Evolutionary conservation across 768 basidiomycete species (phyloP).

Genomic region (Boletales sp.): DNA sequence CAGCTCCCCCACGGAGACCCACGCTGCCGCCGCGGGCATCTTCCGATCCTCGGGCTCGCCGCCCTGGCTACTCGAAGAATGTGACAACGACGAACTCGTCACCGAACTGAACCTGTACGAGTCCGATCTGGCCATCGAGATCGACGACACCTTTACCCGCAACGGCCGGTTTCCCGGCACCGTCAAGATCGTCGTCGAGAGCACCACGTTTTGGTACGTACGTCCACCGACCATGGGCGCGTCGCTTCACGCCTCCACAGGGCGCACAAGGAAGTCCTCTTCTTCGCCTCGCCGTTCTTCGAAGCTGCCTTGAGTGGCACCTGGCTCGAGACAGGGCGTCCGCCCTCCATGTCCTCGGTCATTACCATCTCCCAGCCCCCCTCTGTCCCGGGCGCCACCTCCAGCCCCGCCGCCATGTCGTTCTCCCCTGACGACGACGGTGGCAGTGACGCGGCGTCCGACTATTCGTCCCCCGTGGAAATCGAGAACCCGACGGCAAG

Average conservation of each 20-base stretch:
- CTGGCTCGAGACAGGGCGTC: conserved; percentile 87
- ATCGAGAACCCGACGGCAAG: conserved; percentile 34
- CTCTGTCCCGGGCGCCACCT: conserved; percentile 48
- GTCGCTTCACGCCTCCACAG: conserved; percentile 34
- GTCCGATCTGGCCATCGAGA: conserved; percentile 68
- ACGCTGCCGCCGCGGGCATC: conserved; percentile 81
- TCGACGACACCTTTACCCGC: conserved; percentile 72
- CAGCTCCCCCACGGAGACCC: conserved; percentile 83
- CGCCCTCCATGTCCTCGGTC: conserved; percentile 74
- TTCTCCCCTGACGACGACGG: conserved; percentile 55
- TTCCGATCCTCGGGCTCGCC: conserved; percentile 80
- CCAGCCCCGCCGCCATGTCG: conserved; percentile 48
- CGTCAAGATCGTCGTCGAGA: conserved; percentile 88
- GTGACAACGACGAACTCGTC: conserved; percentile 63
- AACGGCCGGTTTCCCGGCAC: conserved; percentile 71
- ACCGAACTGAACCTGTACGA: conserved; percentile 67
- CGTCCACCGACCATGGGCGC: not conserved
- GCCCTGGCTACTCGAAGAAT: conserved; percentile 75
- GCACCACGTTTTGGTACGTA: conserved; percentile 85
- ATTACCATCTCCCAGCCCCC: conserved; percentile 82
- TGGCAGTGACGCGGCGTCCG: conserved; percentile 30
- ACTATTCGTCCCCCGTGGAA: conserved; percentile 41
- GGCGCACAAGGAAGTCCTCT: conserved; percentile 89
- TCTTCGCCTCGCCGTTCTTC: conserved; percentile 94
- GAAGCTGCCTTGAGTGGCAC: conserved; percentile 86